Evolutionary conservation across 768 basidiomycete species (phyloP), one percentile per base, ranked within the genome.

Genomic region (Boletus tomentosulus): DNA sequence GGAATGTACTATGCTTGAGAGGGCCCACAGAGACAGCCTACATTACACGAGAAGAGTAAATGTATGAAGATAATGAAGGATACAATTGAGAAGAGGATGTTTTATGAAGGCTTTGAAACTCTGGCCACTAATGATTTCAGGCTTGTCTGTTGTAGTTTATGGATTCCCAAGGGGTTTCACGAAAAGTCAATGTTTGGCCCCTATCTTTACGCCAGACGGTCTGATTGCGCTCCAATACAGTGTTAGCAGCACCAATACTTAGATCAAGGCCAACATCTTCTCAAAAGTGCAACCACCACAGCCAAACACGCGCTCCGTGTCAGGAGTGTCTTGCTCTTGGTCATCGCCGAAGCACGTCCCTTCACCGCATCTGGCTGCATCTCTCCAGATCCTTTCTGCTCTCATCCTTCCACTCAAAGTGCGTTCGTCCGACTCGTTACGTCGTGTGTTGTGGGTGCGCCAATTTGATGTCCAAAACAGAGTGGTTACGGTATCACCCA

Each of bases 401-500:
- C 71, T 89, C 35, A 79, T 82, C 12, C 71, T 92, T 92, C 74
- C 78, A 88, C 22, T 82, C 87, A 38, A 86, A 87, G 80, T 85
- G 58, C 39, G 77, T 67, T 24, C 30, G 33, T 33, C 27, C 33
- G 16, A 22, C n/a, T n/a, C n/a, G 2, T 8, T 22, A 11, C 10
- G 10, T 31, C 41, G 5, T 16, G 12, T 13, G 1, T 6, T 27
- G 28, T 27, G 42, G n/a, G n/a, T n/a, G n/a, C n/a, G n/a, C 25
- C 27, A 5, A 43, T 37, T 7, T 19, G 5, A 8, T 6, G 31
- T 6, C 19, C 7, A 7, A 12, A 16, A 54, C 34, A 92, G 89
- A 84, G 83, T 56, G 88, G 86, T 31, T n/a, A n/a, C n/a, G n/a
- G n/a, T n/a, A 86, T 88, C 56, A 84, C 86, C 0, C 87, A 92